Evolutionary conservation across 345 rosid species (phyloP).

Genomic region (Euphorbia pulcherrima): DNA sequence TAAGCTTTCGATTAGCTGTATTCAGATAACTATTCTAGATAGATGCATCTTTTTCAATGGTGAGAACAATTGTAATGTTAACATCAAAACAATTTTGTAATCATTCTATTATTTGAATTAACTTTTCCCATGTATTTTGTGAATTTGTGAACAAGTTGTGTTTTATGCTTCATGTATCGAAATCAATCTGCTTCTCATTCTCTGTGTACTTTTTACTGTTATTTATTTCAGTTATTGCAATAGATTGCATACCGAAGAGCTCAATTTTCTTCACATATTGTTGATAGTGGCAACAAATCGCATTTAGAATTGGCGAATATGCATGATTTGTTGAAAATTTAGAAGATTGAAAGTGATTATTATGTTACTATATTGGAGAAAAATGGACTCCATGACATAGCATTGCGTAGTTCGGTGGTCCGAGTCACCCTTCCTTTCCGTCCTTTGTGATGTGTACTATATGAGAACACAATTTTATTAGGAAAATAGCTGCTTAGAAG

Average conservation of each 20-base stretch:
- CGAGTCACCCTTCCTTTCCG: neutral
- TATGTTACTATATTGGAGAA: neutral
- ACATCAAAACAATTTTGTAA: neutral
- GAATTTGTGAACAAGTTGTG: slow-evolving; percentile 4
- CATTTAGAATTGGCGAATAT: neutral
- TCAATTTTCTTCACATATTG: neutral
- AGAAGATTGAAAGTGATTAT: neutral
- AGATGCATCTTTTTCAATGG: slow-evolving; percentile 1
- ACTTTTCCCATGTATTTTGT: neutral
- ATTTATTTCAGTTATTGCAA: neutral
- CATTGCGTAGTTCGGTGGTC: neutral
- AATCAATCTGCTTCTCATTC: neutral
- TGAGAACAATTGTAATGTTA: neutral
- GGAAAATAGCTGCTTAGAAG: neutral
- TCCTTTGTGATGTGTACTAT: neutral
- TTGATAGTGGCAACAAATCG: neutral
- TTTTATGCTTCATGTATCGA: neutral
- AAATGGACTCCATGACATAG: neutral
- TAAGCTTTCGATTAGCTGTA: slow-evolving; percentile 1
- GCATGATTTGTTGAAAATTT: neutral
- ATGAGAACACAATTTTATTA: neutral
- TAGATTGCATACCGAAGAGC: neutral
- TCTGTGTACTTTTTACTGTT: neutral
- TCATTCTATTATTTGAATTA: neutral
- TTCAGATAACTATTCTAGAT: slow-evolving; percentile 14